Conservation (phyloP, 352 stramenopile genomes). For the Phytophthora citrophthora region DNA sequence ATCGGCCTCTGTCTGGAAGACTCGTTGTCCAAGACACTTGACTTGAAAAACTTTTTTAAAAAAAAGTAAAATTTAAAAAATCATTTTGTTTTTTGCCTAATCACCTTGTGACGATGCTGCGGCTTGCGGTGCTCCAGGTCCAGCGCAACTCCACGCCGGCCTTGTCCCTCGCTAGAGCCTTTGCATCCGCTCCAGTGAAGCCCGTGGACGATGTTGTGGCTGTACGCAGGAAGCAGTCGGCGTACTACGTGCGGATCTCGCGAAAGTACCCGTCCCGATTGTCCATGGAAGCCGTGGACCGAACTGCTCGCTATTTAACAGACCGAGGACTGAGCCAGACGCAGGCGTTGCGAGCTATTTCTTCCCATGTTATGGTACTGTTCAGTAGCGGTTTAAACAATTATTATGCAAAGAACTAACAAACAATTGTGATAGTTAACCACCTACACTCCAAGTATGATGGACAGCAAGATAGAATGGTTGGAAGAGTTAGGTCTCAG, state of each 20-base stretch:
- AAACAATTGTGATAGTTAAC: background rate
- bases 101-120: background rate
- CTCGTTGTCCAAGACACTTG: too few relatives aligned
- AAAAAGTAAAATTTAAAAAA: too few relatives aligned
- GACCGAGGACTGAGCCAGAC: slow-evolving; percentile 35
- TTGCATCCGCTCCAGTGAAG: slow-evolving; percentile 7
- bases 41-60: too few relatives aligned
- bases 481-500: slow-evolving; percentile 40
- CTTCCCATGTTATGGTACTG: slow-evolving; percentile 42
- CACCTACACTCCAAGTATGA: slow-evolving; percentile 34
- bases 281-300: slow-evolving; percentile 31
- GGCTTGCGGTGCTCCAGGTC: background rate
- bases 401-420: slow-evolving; percentile 2
- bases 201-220: background rate
- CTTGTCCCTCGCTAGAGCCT: slow-evolving; percentile 10
- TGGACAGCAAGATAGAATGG: slow-evolving; percentile 53
- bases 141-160: background rate
- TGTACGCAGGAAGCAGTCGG: slow-evolving; percentile 8
- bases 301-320: slow-evolving; percentile 40
- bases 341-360: slow-evolving; percentile 38
- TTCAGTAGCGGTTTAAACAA: background rate
- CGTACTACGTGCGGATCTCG: slow-evolving; percentile 48
- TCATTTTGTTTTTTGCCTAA: too few relatives aligned
- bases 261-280: slow-evolving; percentile 36
- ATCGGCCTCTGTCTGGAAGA: too few relatives aligned